Evolutionary conservation across 139 green algal species (phyloP), one percentile per base, ranked within the genome.

Genomic region (Micractinium sp.): DNA sequence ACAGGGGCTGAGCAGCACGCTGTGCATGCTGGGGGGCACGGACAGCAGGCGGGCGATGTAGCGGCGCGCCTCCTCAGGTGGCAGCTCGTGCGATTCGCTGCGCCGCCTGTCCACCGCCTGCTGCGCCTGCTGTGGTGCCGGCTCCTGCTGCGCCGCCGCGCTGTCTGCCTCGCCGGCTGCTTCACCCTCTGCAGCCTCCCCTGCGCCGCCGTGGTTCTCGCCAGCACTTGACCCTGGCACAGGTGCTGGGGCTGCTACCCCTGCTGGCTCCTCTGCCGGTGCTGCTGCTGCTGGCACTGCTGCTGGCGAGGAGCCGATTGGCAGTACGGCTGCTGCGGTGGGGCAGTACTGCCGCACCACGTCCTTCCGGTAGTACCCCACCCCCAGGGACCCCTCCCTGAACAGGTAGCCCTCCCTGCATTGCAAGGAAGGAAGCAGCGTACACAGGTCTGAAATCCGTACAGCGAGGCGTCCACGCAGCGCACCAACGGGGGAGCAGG

Each of bases 321-420:
- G 33, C 61, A 56, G 38, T 88, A 67, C 85, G 71, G 82, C 87
- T 73, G 71, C 56, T 77, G 74, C 41, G 3, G 77, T 36, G 38
- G 82, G 4, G 67, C 83, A 87, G 67, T 89, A 80, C 29, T 41
- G 85, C 15, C 47, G 79, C 36, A 60, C 79, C 38, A 92, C 84
- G 38, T 92, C 90, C n/a, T 90, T 90, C 33, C 90, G 88, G n/a
- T 92, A 92, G 67, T 92, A 92, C 19, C 90, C 90, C 2, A n/a
- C 14, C 13, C 85, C 90, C 47, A 56, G 33, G 53, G 53, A 86
- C 13, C 78, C 85, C 7, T 61, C n/a, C 19, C 90, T 71, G 69
- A 86, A 92, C 33, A 89, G 71, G 67, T 92, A 92, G 56, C 90
- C 90, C 14, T 85, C 33, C 90, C 79, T 92, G 77, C 29, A 33